Conservation (phyloP, 2,329 filamentous ascomycete genomes). For the Tolypocladium ophioglossoides region DNA sequence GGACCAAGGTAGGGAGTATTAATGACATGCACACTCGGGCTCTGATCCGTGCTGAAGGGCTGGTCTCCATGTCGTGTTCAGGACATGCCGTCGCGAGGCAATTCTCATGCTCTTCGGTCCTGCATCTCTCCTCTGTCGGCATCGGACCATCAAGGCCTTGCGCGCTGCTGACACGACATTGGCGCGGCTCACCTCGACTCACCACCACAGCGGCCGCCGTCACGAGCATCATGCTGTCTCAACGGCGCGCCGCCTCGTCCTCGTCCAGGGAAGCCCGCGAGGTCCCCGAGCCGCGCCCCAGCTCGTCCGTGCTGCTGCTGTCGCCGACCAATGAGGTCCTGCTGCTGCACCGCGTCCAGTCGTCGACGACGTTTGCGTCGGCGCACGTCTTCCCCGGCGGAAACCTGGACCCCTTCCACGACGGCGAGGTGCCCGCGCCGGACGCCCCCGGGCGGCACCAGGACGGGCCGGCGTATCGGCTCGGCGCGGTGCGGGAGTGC, state of each 20-base stretch:
- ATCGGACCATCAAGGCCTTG: neutral
- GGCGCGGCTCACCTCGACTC: neutral
- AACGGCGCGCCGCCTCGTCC: neutral
- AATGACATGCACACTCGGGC: conserved; percentile 4
- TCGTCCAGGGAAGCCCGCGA: conserved; percentile 13
- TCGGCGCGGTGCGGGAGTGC: conserved; percentile 78
- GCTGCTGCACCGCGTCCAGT: conserved; percentile 74
- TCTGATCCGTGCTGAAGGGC: neutral
- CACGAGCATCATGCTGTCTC: conserved; percentile 2
- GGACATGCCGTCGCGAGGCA: neutral
- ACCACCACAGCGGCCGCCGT: neutral
- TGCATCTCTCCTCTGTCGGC: neutral
- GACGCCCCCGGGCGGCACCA: conserved; percentile 49
- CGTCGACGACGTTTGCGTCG: conserved; percentile 74
- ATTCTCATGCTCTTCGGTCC: neutral
- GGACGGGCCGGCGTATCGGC: conserved; percentile 65
- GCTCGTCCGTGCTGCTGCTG: conserved; percentile 71
- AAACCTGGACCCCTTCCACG: conserved; percentile 66
- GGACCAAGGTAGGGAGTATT: neutral
- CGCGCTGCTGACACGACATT: neutral
- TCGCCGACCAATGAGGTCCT: conserved; percentile 82
- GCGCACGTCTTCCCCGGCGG: conserved; percentile 95
- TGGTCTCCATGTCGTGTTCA: neutral
- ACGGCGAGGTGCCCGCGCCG: conserved; percentile 44
- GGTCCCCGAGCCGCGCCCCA: conserved; percentile 44